Evolutionary conservation across 108 stramenopile species (phyloP), one percentile per base, ranked within the genome.

Genomic region (Fragilaria crotonensis): DNA sequence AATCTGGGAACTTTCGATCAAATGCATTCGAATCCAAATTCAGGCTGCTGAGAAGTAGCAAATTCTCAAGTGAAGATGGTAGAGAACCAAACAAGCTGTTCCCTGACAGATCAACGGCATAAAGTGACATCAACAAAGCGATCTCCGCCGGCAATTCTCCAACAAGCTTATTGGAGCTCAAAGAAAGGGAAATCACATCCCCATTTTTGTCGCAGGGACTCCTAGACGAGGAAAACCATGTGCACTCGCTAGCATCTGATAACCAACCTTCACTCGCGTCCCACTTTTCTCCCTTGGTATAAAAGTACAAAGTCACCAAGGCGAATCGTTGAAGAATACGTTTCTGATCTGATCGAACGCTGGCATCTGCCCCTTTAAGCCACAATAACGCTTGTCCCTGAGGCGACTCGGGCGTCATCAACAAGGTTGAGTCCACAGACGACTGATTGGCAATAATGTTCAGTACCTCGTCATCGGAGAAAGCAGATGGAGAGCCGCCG

Each of bases 261-360:
- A 77, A 29, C 76, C 76, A 77, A 27, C 54, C 66, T 14, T 45
- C 56, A 0, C 49, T 51, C 9, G 48, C 18, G 18, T 48, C 9
- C 77, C 77, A 78, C 17, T 54, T 28, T 2, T 78, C 52, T 31
- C 77, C 77, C 31, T 62, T 47, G 1, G 77, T 78, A 27, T 44
- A 61, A 27, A 47, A 74, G 30, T 48, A 78, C 5, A 78, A 49
- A 0, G 63, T 59, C 17, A 73, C 77, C 60, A 78, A 48, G 5
- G 59, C 69, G 59, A 71, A 78, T 50, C 77, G 31, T 54, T 78
- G 76, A 22, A 70, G 21, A 17, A 61, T 31, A 5, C 48, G 60
- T 28, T 30, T 30, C 20, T 17, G 27, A 45, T 58, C 36, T 11
- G 36, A 41, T 41, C 36, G 7, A 14, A 7, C 11, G 7, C 36